Evolutionary conservation across 2,329 filamentous ascomycete species (phyloP).

Genomic region (Neofusicoccum laricinum): DNA sequence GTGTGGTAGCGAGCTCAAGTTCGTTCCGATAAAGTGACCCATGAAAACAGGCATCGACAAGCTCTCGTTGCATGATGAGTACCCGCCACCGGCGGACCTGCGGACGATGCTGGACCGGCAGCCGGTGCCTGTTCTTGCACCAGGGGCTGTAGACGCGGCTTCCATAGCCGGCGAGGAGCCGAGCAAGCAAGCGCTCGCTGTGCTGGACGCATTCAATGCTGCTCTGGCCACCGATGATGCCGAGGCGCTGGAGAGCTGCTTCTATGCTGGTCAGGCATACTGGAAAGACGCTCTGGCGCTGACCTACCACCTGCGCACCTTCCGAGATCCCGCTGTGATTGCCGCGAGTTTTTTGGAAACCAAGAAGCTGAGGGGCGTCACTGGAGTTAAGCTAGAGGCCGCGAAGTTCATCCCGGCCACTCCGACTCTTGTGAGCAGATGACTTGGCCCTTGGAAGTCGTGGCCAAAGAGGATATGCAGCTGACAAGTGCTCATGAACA

Average conservation of each 20-base stretch:
- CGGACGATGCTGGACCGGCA: neutral
- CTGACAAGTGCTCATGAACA: neutral
- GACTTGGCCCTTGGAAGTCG: no score
- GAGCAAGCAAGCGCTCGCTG: neutral
- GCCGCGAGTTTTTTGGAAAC: neutral
- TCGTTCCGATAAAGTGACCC: neutral
- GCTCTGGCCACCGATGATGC: neutral
- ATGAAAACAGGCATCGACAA: neutral
- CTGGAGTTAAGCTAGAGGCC: neutral
- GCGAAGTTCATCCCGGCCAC: neutral
- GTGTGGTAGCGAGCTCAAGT: neutral
- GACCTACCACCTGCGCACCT: constrained; percentile 5
- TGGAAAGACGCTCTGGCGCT: neutral
- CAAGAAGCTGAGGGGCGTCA: neutral
- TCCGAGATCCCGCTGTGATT: neutral
- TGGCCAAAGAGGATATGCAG: neutral
- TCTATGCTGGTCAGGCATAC: neutral
- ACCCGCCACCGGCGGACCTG: neutral
- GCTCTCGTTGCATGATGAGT: neutral
- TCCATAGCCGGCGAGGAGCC: neutral
- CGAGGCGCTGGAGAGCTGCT: neutral
- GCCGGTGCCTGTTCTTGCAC: neutral
- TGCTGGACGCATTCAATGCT: neutral
- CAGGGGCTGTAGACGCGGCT: neutral
- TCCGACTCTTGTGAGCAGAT: neutral